Conservation (phyloP, 2,329 filamentous ascomycete species). For the Paecilomyces dactylethromorphus region DNA sequence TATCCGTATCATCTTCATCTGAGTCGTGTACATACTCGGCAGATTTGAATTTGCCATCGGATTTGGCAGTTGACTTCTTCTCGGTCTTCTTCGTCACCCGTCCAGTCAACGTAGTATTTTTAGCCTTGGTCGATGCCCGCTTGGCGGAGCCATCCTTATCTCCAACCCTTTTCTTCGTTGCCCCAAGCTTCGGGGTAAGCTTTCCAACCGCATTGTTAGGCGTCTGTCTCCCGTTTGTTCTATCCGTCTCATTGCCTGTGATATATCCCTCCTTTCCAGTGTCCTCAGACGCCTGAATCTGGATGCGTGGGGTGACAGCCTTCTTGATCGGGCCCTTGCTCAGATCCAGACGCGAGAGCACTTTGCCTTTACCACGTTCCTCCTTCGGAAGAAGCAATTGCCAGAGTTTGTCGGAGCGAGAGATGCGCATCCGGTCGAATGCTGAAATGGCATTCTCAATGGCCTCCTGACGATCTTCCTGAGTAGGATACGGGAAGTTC, state of each 20-base stretch:
- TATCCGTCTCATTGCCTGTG: slow-evolving; percentile 33
- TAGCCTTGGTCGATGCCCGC: slow-evolving; percentile 37
- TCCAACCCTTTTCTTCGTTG: slow-evolving; percentile 30
- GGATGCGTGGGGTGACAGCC: slow-evolving; percentile 29
- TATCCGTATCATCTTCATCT: slow-evolving; percentile 39
- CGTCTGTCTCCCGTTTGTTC: slow-evolving; percentile 18
- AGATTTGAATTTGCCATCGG: slow-evolving; percentile 45
- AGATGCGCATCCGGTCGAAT: slow-evolving; percentile 56
- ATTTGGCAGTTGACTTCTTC: slow-evolving; percentile 28
- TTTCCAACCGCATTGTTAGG: slow-evolving; percentile 20
- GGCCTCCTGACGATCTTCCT: slow-evolving; percentile 52
- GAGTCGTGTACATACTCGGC: slow-evolving; percentile 49
- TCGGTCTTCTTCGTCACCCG: slow-evolving; percentile 41
- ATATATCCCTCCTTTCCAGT: slow-evolving; percentile 25
- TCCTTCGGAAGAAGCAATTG: slow-evolving; percentile 54
- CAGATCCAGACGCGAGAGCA: slow-evolving; percentile 53
- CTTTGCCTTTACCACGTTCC: slow-evolving; percentile 56
- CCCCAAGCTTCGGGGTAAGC: slow-evolving; percentile 17
- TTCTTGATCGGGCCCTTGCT: slow-evolving; percentile 33
- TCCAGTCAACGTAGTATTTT: slow-evolving; percentile 40
- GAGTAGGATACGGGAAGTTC: slow-evolving; percentile 51
- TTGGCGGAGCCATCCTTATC: slow-evolving; percentile 39
- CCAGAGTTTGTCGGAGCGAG: slow-evolving; percentile 56
- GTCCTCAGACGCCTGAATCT: slow-evolving; percentile 31
- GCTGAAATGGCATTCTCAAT: slow-evolving; percentile 58